Evolutionary conservation across 116 monocot genomes (phyloP).

Genomic region (Trichopus zeylanicus): DNA sequence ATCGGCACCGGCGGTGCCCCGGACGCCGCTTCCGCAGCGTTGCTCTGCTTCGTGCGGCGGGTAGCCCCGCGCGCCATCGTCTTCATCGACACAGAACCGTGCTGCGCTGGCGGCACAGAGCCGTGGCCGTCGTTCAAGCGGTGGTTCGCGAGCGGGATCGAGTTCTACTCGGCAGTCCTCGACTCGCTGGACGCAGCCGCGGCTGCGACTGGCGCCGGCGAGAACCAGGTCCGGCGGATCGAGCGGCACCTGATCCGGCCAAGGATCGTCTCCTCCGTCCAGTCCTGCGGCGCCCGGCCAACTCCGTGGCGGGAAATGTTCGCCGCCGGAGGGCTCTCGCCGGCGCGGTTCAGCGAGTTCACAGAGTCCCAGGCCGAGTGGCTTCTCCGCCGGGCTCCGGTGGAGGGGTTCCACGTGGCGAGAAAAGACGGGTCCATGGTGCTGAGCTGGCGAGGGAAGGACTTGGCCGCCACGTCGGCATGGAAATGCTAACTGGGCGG

Average conservation of each 20-base stretch:
- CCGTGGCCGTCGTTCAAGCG: constrained; percentile 30
- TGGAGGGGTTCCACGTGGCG: constrained; percentile 73
- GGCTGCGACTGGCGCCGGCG: constrained; percentile 25
- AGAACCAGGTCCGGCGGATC: constrained; percentile 35
- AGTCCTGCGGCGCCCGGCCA: constrained; percentile 5
- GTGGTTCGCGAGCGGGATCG: constrained; percentile 42
- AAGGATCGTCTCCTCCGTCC: constrained; percentile 29
- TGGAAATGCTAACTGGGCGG: constrained; percentile 43
- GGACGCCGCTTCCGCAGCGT: not conserved
- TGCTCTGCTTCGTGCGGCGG: not conserved
- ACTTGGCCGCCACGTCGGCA: constrained; percentile 64
- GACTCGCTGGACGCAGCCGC: constrained; percentile 48
- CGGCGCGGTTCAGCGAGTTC: constrained; percentile 55
- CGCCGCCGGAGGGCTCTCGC: constrained; percentile 29
- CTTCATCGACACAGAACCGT: not conserved
- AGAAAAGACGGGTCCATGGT: constrained; percentile 47
- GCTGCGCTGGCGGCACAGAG: not conserved
- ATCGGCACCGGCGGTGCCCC: not conserved
- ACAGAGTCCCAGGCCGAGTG: constrained; percentile 85
- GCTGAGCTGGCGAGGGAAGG: constrained; percentile 78
- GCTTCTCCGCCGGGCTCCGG: constrained; percentile 41
- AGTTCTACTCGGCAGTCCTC: constrained; percentile 49
- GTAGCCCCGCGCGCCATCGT: not conserved
- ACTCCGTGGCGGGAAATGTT: constrained; percentile 50
- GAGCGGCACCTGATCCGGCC: constrained; percentile 50